phyloP scores from a whole-genome alignment of 106 monocot species.

The Dendrobium officinale region DNA sequence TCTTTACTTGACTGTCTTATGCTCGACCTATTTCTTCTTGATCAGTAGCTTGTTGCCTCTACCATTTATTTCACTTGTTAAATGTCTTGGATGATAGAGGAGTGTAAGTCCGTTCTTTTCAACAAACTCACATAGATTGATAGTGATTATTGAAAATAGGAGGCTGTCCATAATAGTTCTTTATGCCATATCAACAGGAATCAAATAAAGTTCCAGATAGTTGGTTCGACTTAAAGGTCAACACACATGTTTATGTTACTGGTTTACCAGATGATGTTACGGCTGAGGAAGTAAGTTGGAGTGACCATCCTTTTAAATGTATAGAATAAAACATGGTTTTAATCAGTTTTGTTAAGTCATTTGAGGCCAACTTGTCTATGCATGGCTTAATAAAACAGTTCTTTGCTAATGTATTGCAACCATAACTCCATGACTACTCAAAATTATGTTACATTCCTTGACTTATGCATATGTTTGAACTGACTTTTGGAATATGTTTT shows the following conservation, averaged over 20 bases:
- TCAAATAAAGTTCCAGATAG: constrained; percentile 85
- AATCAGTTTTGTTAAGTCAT: not conserved
- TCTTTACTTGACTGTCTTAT: not conserved
- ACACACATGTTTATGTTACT: constrained; percentile 88
- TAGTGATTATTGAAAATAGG: not conserved
- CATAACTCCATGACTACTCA: not conserved
- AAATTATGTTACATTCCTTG: not conserved
- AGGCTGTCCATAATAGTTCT: not conserved
- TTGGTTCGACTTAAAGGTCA: constrained; percentile 98
- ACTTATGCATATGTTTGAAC: not conserved
- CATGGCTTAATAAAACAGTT: not conserved
- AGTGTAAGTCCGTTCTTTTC: not conserved
- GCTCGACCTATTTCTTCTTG: not conserved
- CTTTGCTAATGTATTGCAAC: not conserved
- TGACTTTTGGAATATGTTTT: not conserved
- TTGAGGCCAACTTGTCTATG: not conserved
- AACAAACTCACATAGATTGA: not conserved
- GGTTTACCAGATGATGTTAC: constrained; percentile 98
- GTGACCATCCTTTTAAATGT: not conserved
- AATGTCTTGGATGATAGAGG: not conserved
- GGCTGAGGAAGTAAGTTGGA: constrained; percentile 69
- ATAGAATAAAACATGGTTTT: not conserved
- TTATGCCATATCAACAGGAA: constrained; percentile 47
- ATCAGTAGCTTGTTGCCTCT: not conserved
- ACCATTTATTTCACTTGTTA: not conserved